These are phyloP conservation scores for Raphanus sativus DNA, from an alignment of 345 rosid genomes.

Conservation along the genomic window DNA sequence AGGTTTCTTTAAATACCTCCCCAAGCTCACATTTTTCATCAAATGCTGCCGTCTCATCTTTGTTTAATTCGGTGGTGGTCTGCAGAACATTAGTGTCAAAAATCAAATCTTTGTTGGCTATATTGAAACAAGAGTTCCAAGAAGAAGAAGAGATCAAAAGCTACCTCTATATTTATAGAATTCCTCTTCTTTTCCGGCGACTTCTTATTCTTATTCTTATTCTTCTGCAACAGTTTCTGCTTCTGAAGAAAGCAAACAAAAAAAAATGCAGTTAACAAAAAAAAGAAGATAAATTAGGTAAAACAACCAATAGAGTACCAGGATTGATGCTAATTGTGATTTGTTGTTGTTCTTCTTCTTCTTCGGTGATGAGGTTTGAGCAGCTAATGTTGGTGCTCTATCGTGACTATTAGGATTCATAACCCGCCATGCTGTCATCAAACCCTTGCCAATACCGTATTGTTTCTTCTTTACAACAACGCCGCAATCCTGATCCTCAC, in stretches of 20 bases:
- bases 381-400: conserved; percentile 25
- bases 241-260: conserved; percentile 43
- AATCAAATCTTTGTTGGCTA: conserved; percentile 8
- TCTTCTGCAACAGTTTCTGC: conserved; percentile 50
- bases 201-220: conserved; percentile 37
- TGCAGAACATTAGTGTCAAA: conserved; percentile 40
- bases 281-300: background rate
- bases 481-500: conserved; percentile 23
- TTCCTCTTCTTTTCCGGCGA: conserved; percentile 53
- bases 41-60: conserved; percentile 32
- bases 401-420: conserved; percentile 56
- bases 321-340: conserved; percentile 47
- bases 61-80: conserved; percentile 45
- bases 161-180: conserved; percentile 57
- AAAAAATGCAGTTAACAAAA: conserved; percentile 24
- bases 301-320: conserved; percentile 37
- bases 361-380: too few relatives aligned
- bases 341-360: conserved; percentile 41
- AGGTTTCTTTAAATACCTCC: conserved; percentile 39
- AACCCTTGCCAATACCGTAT: conserved; percentile 88
- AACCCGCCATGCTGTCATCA: conserved; percentile 87
- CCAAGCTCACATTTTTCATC: conserved; percentile 72
- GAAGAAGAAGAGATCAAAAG: background rate
- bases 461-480: conserved; percentile 48
- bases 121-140: conserved; percentile 20